These are phyloP conservation scores for Pseudogymnoascus sp. DNA, from an alignment of 2,329 filamentous ascomycete species.

Conservation along the genomic window DNA sequence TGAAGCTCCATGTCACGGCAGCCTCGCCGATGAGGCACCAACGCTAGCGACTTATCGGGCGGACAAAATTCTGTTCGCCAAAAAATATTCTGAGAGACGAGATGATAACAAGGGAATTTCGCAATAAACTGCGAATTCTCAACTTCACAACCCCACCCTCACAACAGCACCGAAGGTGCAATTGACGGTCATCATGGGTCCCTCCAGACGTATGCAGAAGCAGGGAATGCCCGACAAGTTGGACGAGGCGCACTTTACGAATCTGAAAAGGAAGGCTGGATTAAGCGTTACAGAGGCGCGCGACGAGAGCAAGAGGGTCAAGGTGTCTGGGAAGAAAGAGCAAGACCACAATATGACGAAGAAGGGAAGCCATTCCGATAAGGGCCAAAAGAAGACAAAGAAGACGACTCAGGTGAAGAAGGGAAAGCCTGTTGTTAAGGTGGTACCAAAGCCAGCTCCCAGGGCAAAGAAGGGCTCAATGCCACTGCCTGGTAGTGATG, in stretches of 20 bases:
- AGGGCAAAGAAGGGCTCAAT: conserved; percentile 38
- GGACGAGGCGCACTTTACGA: conserved; percentile 70
- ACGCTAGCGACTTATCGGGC: conserved; percentile 9
- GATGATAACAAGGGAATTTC: conserved; percentile 6
- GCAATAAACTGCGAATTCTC: conserved; percentile 5
- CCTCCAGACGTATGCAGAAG: conserved; percentile 88
- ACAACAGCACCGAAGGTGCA: conserved; percentile 7
- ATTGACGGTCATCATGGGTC: conserved; percentile 59
- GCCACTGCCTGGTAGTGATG: conserved; percentile 34
- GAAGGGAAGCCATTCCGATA: conserved; percentile 26
- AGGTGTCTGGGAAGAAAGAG: conserved; percentile 40
- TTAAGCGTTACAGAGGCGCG: conserved; percentile 53
- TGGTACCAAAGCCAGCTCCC: conserved; percentile 25
- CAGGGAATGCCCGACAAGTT: conserved; percentile 79
- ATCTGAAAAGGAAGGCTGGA: conserved; percentile 76
- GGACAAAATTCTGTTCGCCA: conserved; percentile 8
- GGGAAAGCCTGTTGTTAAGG: conserved; percentile 27
- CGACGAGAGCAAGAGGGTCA: conserved; percentile 58
- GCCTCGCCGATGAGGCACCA: conserved; percentile 9
- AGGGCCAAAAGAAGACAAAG: conserved; percentile 27
- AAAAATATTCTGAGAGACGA: conserved; percentile 4
- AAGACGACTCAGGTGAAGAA: conserved; percentile 27
- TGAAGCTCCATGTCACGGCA: conserved; percentile 1
- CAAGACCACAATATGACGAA: conserved; percentile 30
- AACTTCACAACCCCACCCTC: not conserved